Base-by-base conservation (phyloP, 129 eudicot species). In the Helichrysum umbraculigerum region DNA sequence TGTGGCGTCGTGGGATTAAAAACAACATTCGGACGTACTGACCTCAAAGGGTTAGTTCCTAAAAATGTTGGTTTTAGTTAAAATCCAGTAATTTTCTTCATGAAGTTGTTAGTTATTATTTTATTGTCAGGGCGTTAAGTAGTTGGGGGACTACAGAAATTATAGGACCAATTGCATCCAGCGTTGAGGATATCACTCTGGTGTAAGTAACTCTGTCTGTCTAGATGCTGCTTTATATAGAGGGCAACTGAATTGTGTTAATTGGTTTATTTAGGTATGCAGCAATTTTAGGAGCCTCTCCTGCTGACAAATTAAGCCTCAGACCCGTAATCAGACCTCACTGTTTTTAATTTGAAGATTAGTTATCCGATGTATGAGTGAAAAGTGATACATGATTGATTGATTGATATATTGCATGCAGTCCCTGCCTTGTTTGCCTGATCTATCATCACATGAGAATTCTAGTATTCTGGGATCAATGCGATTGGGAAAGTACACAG, bases 1-100 rank as follows among this genome's bases (percentile, higher is more conserved):
- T 90, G 98, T 78, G 96, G 98, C 70, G 89, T 90, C 12, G 98
- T 93, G 73, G 98, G 98, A 81, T 74, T 93, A 77, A 93, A 93
- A 79, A 79, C 98, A 80, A 93, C 98, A 67, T 90, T 79, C 77
- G 90, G 94, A 66, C 86, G 97, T 59, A 90, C 88, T 12, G 88
- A 85, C 70, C 77, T 86, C 84, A 60, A 39, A 85, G 96, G 98
- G 98, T 88, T 79, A 73, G 87, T 42, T 62, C 57, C 51, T 75
- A 16, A 25, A 62, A 28, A 9, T 22, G 66, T 17, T 56, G 7
- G 25, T 56, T 56, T 56, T 56, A 56, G 52, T 12, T 44, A 44
- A 3, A 11, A 44, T 4, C 15, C 52, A n/a, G 21, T 56, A 19
- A 56, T n/a, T n/a, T 19, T 16, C 7, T 57, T 16, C 62, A 19